Conservation (phyloP, 768 basidiomycete genomes). For the Sistotremastrum niveocremeum region DNA sequence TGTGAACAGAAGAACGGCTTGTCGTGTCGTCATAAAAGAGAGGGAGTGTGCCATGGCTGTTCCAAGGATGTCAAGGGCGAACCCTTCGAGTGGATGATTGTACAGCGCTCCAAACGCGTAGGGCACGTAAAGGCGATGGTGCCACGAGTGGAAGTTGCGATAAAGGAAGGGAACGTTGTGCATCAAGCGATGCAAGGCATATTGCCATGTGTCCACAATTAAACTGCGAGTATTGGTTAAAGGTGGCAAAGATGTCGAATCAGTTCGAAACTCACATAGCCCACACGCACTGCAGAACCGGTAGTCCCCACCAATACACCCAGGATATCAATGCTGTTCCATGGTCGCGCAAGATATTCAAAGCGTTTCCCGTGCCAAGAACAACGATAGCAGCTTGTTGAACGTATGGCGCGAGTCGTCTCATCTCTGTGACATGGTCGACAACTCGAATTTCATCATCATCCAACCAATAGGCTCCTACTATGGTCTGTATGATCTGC, state of each 20-base stretch:
- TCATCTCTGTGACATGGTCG: conserved; percentile 29
- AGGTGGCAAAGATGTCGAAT: conserved; percentile 1
- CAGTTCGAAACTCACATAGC: conserved; percentile 60
- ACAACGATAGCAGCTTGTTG: conserved; percentile 23
- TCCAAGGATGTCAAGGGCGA: conserved; percentile 77
- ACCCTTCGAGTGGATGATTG: conserved; percentile 93
- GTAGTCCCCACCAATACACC: conserved; percentile 91
- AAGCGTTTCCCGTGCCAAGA: conserved; percentile 28
- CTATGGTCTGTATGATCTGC: conserved; percentile 67
- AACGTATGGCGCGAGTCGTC: conserved; percentile 23
- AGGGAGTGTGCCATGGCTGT: conserved; percentile 61
- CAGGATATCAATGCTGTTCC: conserved; percentile 40
- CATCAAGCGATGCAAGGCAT: conserved; percentile 87
- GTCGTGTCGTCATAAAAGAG: conserved; percentile 60
- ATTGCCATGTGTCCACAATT: conserved; percentile 95
- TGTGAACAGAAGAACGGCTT: conserved; percentile 71
- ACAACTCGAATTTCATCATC: conserved; percentile 17
- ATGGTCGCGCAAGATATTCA: conserved; percentile 20
- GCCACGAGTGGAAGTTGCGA: conserved; percentile 82
- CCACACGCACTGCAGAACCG: conserved; percentile 51
- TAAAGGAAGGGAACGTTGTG: conserved; percentile 87
- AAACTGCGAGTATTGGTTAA: conserved; percentile 37
- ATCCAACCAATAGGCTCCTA: conserved; percentile 59
- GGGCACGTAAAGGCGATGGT: conserved; percentile 92
- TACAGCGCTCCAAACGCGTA: conserved; percentile 96